Conservation (phyloP, 2,329 filamentous ascomycete species). For the Chrysoporthe cubensis region DNA sequence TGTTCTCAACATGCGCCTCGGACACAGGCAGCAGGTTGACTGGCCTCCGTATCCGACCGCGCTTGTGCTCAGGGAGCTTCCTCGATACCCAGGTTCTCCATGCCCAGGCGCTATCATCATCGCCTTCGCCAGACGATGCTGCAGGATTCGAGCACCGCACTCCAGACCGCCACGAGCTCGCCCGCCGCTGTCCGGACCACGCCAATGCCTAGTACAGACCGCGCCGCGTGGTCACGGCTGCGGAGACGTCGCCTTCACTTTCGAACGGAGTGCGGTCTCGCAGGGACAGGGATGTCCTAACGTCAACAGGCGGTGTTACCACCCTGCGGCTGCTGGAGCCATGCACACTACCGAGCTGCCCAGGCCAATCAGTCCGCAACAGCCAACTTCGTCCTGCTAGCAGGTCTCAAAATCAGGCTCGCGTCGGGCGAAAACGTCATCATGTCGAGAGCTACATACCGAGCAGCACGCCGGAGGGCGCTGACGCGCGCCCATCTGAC, state of each 20-base stretch:
- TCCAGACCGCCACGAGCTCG: background rate
- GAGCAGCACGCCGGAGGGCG: background rate
- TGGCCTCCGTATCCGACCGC: slow-evolving; percentile 1
- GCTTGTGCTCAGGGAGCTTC: background rate
- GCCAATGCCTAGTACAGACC: background rate
- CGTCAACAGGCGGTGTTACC: background rate
- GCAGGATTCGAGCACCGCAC: background rate
- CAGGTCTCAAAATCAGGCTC: slow-evolving; percentile 10
- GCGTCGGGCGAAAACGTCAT: slow-evolving; percentile 8
- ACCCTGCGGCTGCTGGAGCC: slow-evolving; percentile 4
- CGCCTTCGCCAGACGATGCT: background rate
- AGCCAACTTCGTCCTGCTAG: background rate
- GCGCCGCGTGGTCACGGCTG: background rate
- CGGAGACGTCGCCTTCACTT: background rate
- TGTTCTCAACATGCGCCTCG: background rate
- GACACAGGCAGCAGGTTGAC: slow-evolving; percentile 3
- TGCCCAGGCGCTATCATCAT: background rate
- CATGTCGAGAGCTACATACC: background rate
- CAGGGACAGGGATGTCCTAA: background rate
- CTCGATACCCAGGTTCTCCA: background rate
- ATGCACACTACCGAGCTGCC: background rate
- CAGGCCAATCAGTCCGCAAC: slow-evolving; percentile 5
- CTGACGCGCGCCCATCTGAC: background rate
- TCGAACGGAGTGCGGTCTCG: background rate
- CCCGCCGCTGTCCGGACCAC: background rate